Conservation (phyloP, 495 filamentous ascomycete species). For the Lasiosphaeria hispida region DNA sequence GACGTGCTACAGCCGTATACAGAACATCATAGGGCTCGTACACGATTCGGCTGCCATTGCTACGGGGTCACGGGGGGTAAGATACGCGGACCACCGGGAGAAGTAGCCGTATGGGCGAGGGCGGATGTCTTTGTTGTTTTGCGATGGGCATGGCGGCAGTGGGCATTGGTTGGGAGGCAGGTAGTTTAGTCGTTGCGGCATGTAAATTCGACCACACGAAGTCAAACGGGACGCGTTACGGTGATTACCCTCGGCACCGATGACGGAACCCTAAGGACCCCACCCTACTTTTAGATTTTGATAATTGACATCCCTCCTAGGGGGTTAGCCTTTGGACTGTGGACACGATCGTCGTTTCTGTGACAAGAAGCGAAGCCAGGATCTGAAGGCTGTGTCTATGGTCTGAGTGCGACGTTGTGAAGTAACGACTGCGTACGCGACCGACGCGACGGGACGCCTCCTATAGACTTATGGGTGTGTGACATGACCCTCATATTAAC, state of each 20-base stretch:
- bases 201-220: slow-evolving; percentile 3
- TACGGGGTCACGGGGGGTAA: slow-evolving; percentile 3
- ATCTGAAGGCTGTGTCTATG: slow-evolving; percentile 3
- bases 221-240: slow-evolving; percentile 3
- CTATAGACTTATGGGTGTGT: slow-evolving; percentile 2
- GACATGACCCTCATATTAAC: too few relatives aligned
- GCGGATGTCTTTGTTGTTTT: slow-evolving; percentile 3
- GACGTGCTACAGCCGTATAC: slow-evolving; percentile 3
- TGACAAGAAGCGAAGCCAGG: slow-evolving; percentile 2
- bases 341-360: slow-evolving; percentile 4
- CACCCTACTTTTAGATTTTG: slow-evolving; percentile 6
- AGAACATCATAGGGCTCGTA: slow-evolving; percentile 1
- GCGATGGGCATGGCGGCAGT: neutral
- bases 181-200: neutral
- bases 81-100: slow-evolving; percentile 4
- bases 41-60: slow-evolving; percentile 3
- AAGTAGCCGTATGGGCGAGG: slow-evolving; percentile 3
- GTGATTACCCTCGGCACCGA: slow-evolving; percentile 3
- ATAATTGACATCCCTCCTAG: slow-evolving; percentile 4
- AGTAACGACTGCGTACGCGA: slow-evolving; percentile 1
- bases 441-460: slow-evolving; percentile 1
- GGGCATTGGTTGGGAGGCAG: slow-evolving; percentile 3
- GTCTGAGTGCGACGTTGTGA: neutral
- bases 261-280: slow-evolving; percentile 4
- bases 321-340: neutral